Evolutionary conservation across 2,329 filamentous ascomycete species (phyloP).

Genomic region (Fusarium verticillioides): DNA sequence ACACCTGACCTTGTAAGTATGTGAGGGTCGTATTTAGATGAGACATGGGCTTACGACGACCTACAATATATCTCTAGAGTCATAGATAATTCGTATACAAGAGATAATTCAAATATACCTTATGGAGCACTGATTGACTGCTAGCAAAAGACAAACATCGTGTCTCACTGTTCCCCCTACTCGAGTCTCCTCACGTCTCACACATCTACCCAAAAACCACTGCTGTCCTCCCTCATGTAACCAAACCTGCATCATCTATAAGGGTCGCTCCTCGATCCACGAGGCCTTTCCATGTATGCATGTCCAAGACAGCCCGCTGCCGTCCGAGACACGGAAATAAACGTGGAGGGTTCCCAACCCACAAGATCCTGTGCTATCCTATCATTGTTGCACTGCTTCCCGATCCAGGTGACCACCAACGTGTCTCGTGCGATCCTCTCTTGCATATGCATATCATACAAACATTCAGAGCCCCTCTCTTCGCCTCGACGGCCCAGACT

Average conservation of each 20-base stretch:
- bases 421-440: slow-evolving; percentile 37
- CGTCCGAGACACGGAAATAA: slow-evolving; percentile 43
- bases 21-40: slow-evolving; percentile 12
- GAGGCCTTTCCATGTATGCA: slow-evolving; percentile 33
- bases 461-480: slow-evolving; percentile 35
- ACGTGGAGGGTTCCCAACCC: slow-evolving; percentile 40
- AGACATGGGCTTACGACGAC: neutral
- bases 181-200: neutral
- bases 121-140: neutral
- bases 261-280: slow-evolving; percentile 32
- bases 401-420: slow-evolving; percentile 42
- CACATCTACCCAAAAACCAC: neutral
- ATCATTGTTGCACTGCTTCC: slow-evolving; percentile 37
- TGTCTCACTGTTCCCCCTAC: neutral
- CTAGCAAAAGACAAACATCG: neutral
- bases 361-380: slow-evolving; percentile 38
- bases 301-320: slow-evolving; percentile 37
- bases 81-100: neutral
- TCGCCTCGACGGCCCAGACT: slow-evolving; percentile 30
- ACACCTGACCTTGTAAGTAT: slow-evolving; percentile 26
- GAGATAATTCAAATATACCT: neutral
- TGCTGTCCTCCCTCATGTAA: slow-evolving; percentile 19
- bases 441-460: slow-evolving; percentile 25
- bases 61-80: neutral
- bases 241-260: slow-evolving; percentile 36